Base-by-base conservation (phyloP, 768 basidiomycete genomes). In the Gautieria morchelliformis region DNA sequence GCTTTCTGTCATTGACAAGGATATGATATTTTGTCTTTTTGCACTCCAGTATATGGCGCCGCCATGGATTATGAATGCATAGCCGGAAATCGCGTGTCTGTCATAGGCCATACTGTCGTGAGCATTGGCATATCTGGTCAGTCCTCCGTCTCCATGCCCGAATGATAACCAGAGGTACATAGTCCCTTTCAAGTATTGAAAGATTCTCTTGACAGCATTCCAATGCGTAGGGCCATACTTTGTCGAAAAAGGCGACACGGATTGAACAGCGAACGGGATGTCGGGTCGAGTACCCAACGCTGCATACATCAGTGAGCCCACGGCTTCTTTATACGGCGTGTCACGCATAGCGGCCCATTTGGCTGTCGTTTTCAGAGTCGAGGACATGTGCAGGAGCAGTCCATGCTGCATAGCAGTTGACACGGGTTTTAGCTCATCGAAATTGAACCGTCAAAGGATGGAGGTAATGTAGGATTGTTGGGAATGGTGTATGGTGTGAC, bases 1-100 rank as follows among this genome's bases (percentile, higher is more conserved):
- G 1, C 76, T 72, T 62, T 78, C 73, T 10, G 63, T 63, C 3
- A 65, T 70, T 2, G 73, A 75, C 7, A 72, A 65, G 4, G 69
- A 64, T 8, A 74, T 63, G 24, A 72, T n/a, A n/a, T n/a, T n/a
- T 63, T 1, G 63, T 59, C 53, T 77, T 60, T 70, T 71, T 2
- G 71, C 66, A 15, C 55, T 60, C 70, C 73, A 74, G 22, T 65
- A 63, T 9, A 74, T 61, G 1, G 63, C 45, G 1, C 71, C 65
- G 14, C 67, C 67, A 35, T 67, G 69, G 10, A 73, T 40, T 56
- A 65, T 61, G 48, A 70, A 70, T 10, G 65, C 62, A 58, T 69
- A 75, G 5, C 73, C 72, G 11, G 71, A 74, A 14, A 72, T 69
- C 0, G 73, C 70, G 32, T 17, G 59, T 11, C 64, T 58, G 27